Evolutionary conservation across 352 stramenopile genomes (phyloP), one percentile per base, ranked within the genome.

Genomic region (Pythium oligandrum): DNA sequence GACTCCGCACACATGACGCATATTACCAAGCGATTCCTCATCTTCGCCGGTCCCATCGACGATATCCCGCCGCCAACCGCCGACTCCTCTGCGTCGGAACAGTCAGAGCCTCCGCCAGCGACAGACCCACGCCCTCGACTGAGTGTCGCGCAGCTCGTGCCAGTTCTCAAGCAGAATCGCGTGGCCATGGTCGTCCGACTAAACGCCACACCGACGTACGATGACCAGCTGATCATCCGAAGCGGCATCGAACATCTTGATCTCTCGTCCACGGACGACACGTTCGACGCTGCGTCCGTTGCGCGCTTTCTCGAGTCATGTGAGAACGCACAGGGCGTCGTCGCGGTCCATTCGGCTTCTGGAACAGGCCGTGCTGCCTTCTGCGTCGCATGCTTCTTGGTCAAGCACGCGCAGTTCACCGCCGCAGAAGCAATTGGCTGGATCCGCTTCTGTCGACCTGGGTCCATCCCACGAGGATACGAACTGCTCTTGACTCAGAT

Each of bases 321-420:
- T 55, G 96, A 99, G 67, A 60, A 63, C 8, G 72, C 76, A 1
- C 45, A 61, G 1, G 75, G 69, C 33, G 46, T 75, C n/a, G 69
- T 92, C 6, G 79, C 78, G 0, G 65, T 90, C 2, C 92, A 98
- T 70, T 98, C 86, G 81, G 43, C 97, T 5, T 50, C 54, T 2
- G 48, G 89, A 0, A 69, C 98, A 2, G 93, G 93, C 10, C 78
- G 90, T 4, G 98, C 96, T 0, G 95, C 90, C 1, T 98, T 93
- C 0, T 98, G 93, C 63, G 98, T 99, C 38, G 96, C 91, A 5
- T 97, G 92, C 49, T 99, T 98, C 64, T 65, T 99, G 36, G 98
- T 99, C 94, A 99, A 99, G 66, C 96, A 99, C 59, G 94, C 88
- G 38, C 65, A 67, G 35, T 95, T 99, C 45, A 98, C 94, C 0